Evolutionary conservation across 345 rosid species (phyloP).

Genomic region (Adansonia digitata): DNA sequence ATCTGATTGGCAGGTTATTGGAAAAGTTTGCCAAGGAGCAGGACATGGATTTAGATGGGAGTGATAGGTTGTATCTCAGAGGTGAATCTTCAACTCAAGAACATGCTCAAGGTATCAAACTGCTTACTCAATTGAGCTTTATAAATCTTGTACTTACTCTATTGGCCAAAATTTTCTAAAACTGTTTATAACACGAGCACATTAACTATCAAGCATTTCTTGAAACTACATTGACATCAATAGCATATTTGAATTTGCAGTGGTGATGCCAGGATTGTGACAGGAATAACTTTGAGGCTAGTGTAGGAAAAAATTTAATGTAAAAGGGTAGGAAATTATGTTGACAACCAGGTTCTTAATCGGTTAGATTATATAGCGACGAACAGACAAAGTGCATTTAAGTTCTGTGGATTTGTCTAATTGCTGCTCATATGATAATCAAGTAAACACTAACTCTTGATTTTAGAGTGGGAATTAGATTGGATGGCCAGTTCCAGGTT

Average conservation of each 20-base stretch:
- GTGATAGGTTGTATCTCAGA: constrained; percentile 42
- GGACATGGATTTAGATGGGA: constrained; percentile 33
- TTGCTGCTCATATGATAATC: background rate
- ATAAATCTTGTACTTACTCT: background rate
- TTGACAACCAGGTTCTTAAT: background rate
- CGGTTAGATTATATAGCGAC: background rate
- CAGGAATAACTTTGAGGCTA: background rate
- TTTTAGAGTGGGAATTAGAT: background rate
- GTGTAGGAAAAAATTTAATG: background rate
- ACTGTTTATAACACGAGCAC: background rate
- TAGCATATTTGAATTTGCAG: background rate
- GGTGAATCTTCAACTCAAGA: constrained; percentile 32
- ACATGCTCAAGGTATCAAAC: constrained; percentile 35
- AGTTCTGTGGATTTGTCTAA: background rate
- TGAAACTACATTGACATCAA: background rate
- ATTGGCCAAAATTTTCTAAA: background rate
- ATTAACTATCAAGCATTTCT: background rate
- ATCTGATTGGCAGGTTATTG: constrained; percentile 53
- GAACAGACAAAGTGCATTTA: background rate
- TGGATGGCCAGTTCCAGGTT: background rate
- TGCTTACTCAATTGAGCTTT: background rate
- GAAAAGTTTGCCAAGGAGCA: constrained; percentile 43
- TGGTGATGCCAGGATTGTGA: background rate
- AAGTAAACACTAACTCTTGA: background rate
- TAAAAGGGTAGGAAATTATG: background rate